Conservation (phyloP, 345 rosid genomes). For the Leavenworthia alabamica region DNA sequence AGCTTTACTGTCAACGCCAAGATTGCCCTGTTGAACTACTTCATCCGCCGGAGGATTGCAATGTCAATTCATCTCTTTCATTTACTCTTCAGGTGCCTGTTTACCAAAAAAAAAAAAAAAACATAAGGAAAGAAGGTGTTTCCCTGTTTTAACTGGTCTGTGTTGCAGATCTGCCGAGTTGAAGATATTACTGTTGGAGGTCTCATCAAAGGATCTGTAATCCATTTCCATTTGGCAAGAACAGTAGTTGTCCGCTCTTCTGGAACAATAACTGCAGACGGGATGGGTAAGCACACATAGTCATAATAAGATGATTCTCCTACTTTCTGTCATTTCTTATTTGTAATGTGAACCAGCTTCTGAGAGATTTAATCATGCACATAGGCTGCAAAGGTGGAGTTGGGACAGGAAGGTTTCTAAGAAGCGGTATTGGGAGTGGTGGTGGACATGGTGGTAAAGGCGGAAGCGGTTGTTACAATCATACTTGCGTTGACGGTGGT, state of each 20-base stretch:
- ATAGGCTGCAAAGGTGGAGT: conserved; percentile 87
- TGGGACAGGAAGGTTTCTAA: conserved; percentile 64
- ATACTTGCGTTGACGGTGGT: conserved; percentile 66
- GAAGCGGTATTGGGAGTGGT: conserved; percentile 76
- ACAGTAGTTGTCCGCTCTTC: conserved; percentile 63
- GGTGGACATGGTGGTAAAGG: conserved; percentile 98
- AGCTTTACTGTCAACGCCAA: conserved; percentile 63
- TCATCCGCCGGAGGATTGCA: conserved; percentile 95
- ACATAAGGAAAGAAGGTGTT: neutral
- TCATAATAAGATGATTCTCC: conserved; percentile 4
- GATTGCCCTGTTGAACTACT: conserved; percentile 78
- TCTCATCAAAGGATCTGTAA: conserved; percentile 82
- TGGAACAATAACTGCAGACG: conserved; percentile 74
- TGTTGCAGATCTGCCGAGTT: conserved; percentile 84
- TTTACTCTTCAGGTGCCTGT: conserved; percentile 83
- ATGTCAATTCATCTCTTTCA: conserved; percentile 78
- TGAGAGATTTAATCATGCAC: conserved; percentile 5
- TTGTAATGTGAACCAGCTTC: too few relatives aligned
- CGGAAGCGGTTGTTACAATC: conserved; percentile 72
- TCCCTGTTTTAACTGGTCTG: conserved; percentile 3
- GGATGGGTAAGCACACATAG: conserved; percentile 57
- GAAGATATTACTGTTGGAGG: conserved; percentile 91
- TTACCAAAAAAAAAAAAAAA: neutral
- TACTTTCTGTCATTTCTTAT: neutral
- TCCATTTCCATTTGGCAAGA: conserved; percentile 93